Evolutionary conservation across 495 filamentous ascomycete genomes (phyloP).

Genomic region (Aspergillus sclerotiicarbonarius): DNA sequence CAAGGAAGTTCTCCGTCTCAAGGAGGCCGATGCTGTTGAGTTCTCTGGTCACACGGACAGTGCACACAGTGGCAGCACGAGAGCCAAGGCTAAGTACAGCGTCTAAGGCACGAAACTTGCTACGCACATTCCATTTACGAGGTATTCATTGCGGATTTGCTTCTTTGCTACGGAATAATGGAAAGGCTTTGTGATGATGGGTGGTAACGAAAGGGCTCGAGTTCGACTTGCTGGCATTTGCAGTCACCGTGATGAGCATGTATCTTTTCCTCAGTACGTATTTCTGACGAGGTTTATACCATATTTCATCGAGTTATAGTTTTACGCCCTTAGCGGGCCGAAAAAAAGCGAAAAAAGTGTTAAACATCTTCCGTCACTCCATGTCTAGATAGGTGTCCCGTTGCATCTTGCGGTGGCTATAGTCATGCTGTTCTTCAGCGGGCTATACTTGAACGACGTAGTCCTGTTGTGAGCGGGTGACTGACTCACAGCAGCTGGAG

Average conservation of each 20-base stretch:
- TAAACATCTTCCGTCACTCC: neutral
- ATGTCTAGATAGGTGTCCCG: no score
- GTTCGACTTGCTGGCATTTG: constrained; percentile 5
- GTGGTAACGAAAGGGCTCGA: constrained; percentile 12
- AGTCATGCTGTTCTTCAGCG: no score
- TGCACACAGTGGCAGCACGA: constrained; percentile 86
- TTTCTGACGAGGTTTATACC: constrained; percentile 30
- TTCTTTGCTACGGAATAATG: constrained; percentile 19
- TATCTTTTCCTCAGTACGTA: constrained; percentile 24
- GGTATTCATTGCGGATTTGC: constrained; percentile 13
- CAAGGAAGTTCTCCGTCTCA: constrained; percentile 83
- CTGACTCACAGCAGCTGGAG: no score
- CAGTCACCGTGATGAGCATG: constrained; percentile 20
- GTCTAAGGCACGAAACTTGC: constrained; percentile 51
- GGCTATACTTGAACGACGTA: no score
- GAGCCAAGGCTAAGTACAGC: constrained; percentile 90
- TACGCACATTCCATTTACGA: constrained; percentile 18
- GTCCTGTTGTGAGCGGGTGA: no score
- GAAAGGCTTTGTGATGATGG: constrained; percentile 18
- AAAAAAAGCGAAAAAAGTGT: constrained; percentile 9
- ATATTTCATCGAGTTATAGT: constrained; percentile 24
- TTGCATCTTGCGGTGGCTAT: no score
- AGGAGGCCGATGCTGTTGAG: constrained; percentile 73
- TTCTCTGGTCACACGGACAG: constrained; percentile 96
- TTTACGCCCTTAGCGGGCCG: constrained; percentile 11